Evolutionary conservation across 2,329 filamentous ascomycete species (phyloP), one percentile per base, ranked within the genome.

Genomic region (Aspergillus sp.): DNA sequence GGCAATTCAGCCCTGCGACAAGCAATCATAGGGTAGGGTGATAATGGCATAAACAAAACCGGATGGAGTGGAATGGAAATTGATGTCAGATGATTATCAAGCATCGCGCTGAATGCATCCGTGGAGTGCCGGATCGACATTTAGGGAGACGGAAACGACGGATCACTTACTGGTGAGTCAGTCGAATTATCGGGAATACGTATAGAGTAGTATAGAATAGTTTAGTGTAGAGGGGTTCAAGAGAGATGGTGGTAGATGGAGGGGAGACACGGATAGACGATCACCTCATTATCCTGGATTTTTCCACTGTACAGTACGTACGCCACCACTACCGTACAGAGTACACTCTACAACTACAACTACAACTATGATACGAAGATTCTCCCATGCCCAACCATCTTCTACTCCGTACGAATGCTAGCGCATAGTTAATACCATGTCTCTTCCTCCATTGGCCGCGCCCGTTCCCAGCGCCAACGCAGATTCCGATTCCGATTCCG

Each of bases 401-500:
- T 19, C 17, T 19, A 3, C 17, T 19, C 17, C 3, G 17, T 3
- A 19, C 17, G 17, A 19, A 19, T 19, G 12, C 25, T 30, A 12
- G 25, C 9, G 9, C 25, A 30, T 30, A 30, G 9, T 30, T 30
- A 30, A 30, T 30, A 30, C 23, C 23, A 38, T 54, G 41, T 49
- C 46, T 25, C 39, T 53, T n/a, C 56, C 59, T 45, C 53, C 61
- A 44, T 43, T 57, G 27, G 44, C 47, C 15, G 55, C 57, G 33
- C 44, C 52, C 30, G 52, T 62, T 41, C 37, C 5, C 15, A 30
- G 25, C 25, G 25, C 25, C 25, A 30, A 5, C 25, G 56, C 66
- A 32, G 61, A 69, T 13, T 70, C 73, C n/a, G 69, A 66, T 19
- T 20, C 37, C 37, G 69, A 70, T 32, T 67, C 63, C 7, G 75